Base-by-base conservation (phyloP, 2,329 filamentous ascomycete genomes). In the Arthroderma uncinatum region DNA sequence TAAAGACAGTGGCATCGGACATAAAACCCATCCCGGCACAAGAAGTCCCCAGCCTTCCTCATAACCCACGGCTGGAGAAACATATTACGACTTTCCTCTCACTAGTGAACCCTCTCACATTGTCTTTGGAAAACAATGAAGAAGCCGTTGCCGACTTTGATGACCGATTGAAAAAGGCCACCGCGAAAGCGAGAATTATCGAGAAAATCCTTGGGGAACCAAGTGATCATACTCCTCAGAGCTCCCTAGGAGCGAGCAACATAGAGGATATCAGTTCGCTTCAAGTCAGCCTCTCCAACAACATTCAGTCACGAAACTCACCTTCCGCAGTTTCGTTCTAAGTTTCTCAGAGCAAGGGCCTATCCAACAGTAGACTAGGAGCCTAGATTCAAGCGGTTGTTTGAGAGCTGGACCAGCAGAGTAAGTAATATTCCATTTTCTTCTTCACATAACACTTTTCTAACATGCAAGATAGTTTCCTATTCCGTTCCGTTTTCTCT, bases 121-220 rank as follows among this genome's bases (percentile, higher is more conserved):
- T 96, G 44, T 84, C 84, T 14, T 91, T 84, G 19, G 79, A 85
- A 59, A 98, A 98, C 68, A 86, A 82, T 3, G 92, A 97, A 67
- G 89, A 95, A 50, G 85, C 86, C 0, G 90, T 98, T 21, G 86
- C 86, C 54, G 91, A 96, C 65, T 91, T 95, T 66, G 93, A 98
- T 66, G 89, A 96, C 68, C 79, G 91, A 10, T 68, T 95, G 39
- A 93, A 91, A 73, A 82, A 88, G 62, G 92, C 90, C 2, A 81
- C 83, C 63, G 86, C 86, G 2, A 96, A 95, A 69, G 81, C 82
- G 1, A 95, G 92, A 72, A 80, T 98, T 50, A 83, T 97, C 47
- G 86, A 93, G 70, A 84, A 84, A 59, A 83, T 88, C 8, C 66
- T 81, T 25, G 79, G 80, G 6, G 78, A 80, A 63, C 63, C 69